A percentile compares a stretch with the other conserved stretches of the same genome.
Evolutionary conservation across 805 yeast genomes (phyloP).

Genomic region (Lachancea lanzarotensis): DNA sequence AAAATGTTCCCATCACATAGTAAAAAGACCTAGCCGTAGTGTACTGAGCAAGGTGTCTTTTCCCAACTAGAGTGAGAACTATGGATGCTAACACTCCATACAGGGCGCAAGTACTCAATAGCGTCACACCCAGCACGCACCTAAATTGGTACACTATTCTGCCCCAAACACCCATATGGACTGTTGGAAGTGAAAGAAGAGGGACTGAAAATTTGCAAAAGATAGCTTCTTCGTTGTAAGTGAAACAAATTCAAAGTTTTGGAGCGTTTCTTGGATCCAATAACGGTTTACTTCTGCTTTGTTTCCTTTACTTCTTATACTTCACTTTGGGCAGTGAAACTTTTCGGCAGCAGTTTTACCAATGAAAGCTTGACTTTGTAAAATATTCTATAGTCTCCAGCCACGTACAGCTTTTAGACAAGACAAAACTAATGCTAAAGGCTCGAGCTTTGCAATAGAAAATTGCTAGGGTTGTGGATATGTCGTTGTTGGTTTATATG

Average conservation of each 20-base stretch:
- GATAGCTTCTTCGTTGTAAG: too few species aligned
- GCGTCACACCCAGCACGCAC: slow-evolving; percentile 45
- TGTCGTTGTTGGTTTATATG: background rate
- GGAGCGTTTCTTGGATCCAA: too few species aligned
- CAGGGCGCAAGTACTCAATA: slow-evolving; percentile 54
- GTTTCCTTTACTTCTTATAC: too few species aligned
- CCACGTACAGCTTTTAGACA: background rate
- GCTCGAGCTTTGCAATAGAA: background rate
- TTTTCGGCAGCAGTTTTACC: too few species aligned
- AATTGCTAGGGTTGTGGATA: background rate
- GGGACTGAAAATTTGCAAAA: too few species aligned
- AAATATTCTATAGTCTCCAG: too few species aligned
- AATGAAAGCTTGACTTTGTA: too few species aligned
- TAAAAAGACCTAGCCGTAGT: slow-evolving; percentile 82
- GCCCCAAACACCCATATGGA: slow-evolving; percentile 22
- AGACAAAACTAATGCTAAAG: background rate
- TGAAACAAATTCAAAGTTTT: too few species aligned
- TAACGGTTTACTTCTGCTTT: too few species aligned
- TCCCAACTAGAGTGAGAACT: slow-evolving; percentile 58
- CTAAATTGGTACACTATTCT: slow-evolving; percentile 49
- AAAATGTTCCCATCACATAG: slow-evolving; percentile 45
- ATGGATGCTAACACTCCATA: slow-evolving; percentile 78
- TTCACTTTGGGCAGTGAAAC: too few species aligned
- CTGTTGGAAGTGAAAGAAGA: slow-evolving; percentile 25
- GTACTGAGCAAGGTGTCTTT: slow-evolving; percentile 79